Percentiles rank a stretch among this genome's conserved stretches.
Conservation (phyloP, 2,329 filamentous ascomycete genomes). For the Ophiognomonia clavigignenti-juglandacearum region DNA sequence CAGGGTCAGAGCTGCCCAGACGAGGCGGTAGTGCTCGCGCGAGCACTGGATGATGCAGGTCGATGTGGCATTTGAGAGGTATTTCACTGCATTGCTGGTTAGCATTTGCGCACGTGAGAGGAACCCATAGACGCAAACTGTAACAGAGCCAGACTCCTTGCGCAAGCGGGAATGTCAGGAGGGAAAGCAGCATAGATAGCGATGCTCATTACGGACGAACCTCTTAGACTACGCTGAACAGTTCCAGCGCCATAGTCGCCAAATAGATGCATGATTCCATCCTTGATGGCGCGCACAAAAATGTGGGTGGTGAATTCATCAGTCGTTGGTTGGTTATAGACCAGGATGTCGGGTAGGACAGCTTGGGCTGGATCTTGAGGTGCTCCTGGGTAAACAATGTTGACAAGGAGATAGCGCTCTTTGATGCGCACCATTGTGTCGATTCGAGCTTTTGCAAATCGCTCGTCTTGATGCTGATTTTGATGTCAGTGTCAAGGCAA, state of each 20-base stretch:
- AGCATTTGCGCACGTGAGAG: too few species aligned
- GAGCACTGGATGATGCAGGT: constrained; percentile 87
- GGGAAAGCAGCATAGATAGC: neutral
- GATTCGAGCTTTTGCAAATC: too few species aligned
- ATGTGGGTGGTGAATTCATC: constrained; percentile 62
- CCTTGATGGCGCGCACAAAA: constrained; percentile 65
- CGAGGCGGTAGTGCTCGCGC: constrained; percentile 75
- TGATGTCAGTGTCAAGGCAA: neutral
- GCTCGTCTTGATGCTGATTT: neutral
- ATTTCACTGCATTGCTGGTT: constrained; percentile 64
- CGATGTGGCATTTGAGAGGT: constrained; percentile 85
- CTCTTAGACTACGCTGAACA: constrained; percentile 61
- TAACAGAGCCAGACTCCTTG: too few species aligned
- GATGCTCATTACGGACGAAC: constrained; percentile 37
- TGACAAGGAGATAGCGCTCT: constrained; percentile 90
- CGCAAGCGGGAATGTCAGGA: too few species aligned
- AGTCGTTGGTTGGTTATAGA: constrained; percentile 74
- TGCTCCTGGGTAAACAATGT: constrained; percentile 78
- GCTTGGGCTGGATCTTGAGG: constrained; percentile 27
- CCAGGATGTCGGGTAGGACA: constrained; percentile 55
- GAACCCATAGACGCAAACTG: too few species aligned
- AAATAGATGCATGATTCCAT: constrained; percentile 68
- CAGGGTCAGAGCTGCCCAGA: constrained; percentile 86
- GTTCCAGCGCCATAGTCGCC: constrained; percentile 85
- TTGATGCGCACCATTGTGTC: constrained; percentile 92